Base-by-base conservation (phyloP, 2,329 filamentous ascomycete genomes). In the Conoideocrella luteorostrata region DNA sequence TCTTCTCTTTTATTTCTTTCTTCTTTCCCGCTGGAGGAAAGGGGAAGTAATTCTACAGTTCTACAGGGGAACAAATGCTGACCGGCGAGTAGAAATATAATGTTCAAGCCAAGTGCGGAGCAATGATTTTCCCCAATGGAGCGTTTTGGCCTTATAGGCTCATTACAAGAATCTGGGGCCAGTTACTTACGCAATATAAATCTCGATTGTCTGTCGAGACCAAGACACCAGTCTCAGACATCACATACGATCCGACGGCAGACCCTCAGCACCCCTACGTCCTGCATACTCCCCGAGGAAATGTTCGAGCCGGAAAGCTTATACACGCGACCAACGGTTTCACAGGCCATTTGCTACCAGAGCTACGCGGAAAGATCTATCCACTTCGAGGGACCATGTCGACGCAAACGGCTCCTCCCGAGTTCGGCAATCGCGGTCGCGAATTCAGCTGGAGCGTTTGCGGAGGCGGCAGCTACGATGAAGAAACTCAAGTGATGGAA, bases 261-360 rank as follows among this genome's bases (percentile, higher is more conserved):
- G 23, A 42, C 10, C 7, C 47, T 11, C 7, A 43, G 0, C 46
- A 56, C 11, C 67, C 59, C 2, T 75, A 72, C 49, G 48, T 56
- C 2, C 44, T 79, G 1, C 47, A 55, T 2, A 80, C 77, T 0
- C 47, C 53, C 0, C 60, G 72, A 4, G 76, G 75, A 0, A 49
- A 33, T 0, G 64, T 79, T 11, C 54, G 52, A 1, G 65, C 73
- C 12, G 61, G 60, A 2, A 67, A 75, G 39, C 59, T 82, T 5
- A 64, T 81, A 2, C 74, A 81, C 48, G 73, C 73, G 28, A 80
- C 75, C 1, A 80, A 82, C 47, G 74, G 62, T 2, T 71, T 72
- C 50, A 64, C 71, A 0, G 58, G 68, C 0, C 69, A 77, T 39
- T 64, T 80, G 2, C 55, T 80, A 2, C 73, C 75, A 0, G 64